phyloP scores from a whole-genome alignment of 306 rosid genomes.

The Abrus precatorius region DNA sequence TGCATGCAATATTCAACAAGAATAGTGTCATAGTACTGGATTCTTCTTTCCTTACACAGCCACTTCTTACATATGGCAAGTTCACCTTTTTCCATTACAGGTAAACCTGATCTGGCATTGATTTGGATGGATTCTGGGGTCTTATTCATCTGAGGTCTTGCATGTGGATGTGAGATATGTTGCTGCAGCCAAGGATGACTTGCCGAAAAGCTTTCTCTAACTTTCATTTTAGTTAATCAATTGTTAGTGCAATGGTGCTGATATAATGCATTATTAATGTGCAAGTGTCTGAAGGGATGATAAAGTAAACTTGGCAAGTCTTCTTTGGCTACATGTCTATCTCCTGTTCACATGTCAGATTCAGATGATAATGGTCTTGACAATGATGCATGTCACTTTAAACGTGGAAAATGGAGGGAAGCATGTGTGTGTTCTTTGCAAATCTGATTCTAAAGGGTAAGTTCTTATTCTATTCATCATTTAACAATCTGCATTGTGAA shows the following conservation, averaged over 20 bases:
- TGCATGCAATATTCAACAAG: not conserved
- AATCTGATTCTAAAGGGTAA: not conserved
- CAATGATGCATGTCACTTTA: not conserved
- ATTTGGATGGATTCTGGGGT: constrained; percentile 20
- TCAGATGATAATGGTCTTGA: constrained; percentile 26
- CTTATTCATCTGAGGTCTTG: constrained; percentile 50
- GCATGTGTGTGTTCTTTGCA: not conserved
- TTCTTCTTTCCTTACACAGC: not conserved
- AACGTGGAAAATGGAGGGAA: not conserved
- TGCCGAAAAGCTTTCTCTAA: constrained; percentile 51
- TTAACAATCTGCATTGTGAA: not conserved
- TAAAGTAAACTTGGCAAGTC: constrained; percentile 46
- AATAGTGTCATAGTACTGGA: not conserved
- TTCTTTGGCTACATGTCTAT: constrained; percentile 55
- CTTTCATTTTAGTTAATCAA: not conserved
- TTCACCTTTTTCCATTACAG: constrained; percentile 32
- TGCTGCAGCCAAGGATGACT: constrained; percentile 69
- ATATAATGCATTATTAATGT: not conserved
- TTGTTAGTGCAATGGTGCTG: not conserved
- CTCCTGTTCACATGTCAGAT: constrained; percentile 54
- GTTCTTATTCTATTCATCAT: not conserved
- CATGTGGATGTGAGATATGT: constrained; percentile 53
- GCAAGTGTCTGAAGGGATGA: not conserved
- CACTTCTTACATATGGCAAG: not conserved
- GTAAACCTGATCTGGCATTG: constrained; percentile 15